Evolutionary conservation across 2,329 filamentous ascomycete species (phyloP), one percentile per base, ranked within the genome.

Genomic region (Cercospora nicotianae): DNA sequence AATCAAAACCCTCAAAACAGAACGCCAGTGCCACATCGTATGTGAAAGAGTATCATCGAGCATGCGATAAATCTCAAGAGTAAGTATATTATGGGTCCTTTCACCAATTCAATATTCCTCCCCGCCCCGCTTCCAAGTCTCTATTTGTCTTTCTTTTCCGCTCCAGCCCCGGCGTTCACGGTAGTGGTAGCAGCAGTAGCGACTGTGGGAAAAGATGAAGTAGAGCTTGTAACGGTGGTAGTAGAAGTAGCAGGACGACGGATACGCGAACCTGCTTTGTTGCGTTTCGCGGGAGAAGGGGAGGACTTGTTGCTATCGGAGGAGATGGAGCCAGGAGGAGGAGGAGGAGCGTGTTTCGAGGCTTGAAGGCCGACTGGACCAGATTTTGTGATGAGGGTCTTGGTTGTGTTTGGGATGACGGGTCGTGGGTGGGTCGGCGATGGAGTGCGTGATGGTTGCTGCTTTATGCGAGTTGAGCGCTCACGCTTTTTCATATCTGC

Each of bases 391-490:
- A 23, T 16, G 42, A 48, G 42, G 13, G 8, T 48, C 45, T 51
- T 23, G 36, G 23, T 51, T n/a, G 18, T 51, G 45, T 23, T 51
- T 20, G 45, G 10, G 18, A 45, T 28, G 60, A 30, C 20, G 62
- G 60, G 36, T 53, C 36, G 64, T 23, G 81, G 77, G 68, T 75
- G 75, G 45, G 73, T 85, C 81, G 4, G 84, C 83, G 75, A 85
- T 79, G 68, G 53, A n/a, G 61, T 65, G 53, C 64, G 66, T 26
- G 60, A 65, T 20, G 65, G 66, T 36, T 59, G 51, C 20, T 45
- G 53, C 36, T 55, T 64, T n/a, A 20, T 18, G 48, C 48, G 48
- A 26, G 62, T 57, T 6, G 48, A 57, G 5, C 62, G 60, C 62
- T 67, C 61, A 26, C 66, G 70, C 67, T 72, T 70, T 67, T 67